Evolutionary conservation across 1,284 basidiomycete genomes (phyloP), one percentile per base, ranked within the genome.

Genomic region (Rhodotorula sp.): DNA sequence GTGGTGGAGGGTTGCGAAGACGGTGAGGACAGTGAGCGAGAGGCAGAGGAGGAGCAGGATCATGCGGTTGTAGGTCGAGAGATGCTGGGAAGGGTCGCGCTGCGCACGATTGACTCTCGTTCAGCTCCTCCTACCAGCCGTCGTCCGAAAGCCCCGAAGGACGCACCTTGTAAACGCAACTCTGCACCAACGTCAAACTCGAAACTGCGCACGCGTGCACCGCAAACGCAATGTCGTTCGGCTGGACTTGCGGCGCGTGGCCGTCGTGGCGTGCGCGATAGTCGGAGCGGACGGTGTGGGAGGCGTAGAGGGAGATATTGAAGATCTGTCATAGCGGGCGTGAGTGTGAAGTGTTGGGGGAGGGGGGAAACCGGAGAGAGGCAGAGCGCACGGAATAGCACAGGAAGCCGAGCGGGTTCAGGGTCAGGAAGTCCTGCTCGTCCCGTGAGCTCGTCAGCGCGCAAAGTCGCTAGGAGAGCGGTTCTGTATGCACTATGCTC

Each of bases 1-100:
- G 80, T 94, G 86, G 74, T 94, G 90, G 68, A 59, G 85, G 13
- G 46, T 48, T 61, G 85, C 85, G 66, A 89, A 86, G n/a, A 86
- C 85, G 82, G 93, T 90, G 82, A 80, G 80, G 34, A 30, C 2
- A 0, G 20, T 20, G 29, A 61, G 44, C 5, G 51, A n/a, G n/a
- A 29, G 22, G 61, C 73, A 59, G 36, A 61, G 30, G 48, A 70
- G 30, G n/a, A 47, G 32, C 47, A 70, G 48, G 54, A 74, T 60
- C 56, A 53, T 27, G 32, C 66, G 59, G 59, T 61, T 60, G 58
- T 36, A 51, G 11, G 20, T 22, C 24, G 57, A 56, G 17, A 63
- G 20, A 48, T 49, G 47, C 53, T 74, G 71, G 15, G 52, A 55
- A 2, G 59, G 9, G 46, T 66, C 74, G n/a, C 67, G 54, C 67